Percentiles rank a stretch among this genome's conserved stretches.
Conservation (phyloP, 768 basidiomycete genomes). For the Agrocybe praecox region DNA sequence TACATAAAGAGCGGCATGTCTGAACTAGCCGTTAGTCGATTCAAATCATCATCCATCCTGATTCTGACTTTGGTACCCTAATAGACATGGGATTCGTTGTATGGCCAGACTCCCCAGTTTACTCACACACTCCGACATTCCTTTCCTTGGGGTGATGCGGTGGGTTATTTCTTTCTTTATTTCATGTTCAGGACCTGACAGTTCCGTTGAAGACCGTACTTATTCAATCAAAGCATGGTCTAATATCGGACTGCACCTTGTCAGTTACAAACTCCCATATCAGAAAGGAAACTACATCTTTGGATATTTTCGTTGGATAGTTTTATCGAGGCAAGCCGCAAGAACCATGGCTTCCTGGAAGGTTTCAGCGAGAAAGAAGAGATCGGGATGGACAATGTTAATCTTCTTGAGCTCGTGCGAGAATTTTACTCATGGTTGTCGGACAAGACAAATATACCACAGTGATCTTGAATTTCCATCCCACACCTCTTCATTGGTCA, state of each 20-base stretch:
- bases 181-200: background rate
- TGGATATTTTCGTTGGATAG: slow-evolving; percentile 8
- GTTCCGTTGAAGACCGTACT: slow-evolving; percentile 38
- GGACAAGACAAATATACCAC: background rate
- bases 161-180: slow-evolving; percentile 23
- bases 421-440: no score
- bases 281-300: slow-evolving; percentile 7
- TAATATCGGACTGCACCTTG: slow-evolving; percentile 54
- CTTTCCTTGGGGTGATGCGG: slow-evolving; percentile 58
- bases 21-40: slow-evolving; percentile 67
- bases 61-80: background rate
- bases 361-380: background rate
- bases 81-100: slow-evolving; percentile 92
- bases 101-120: slow-evolving; percentile 94
- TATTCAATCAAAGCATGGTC: slow-evolving; percentile 66
- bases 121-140: slow-evolving; percentile 51
- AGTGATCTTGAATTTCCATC: no score
- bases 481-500: no score
- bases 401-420: background rate
- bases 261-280: slow-evolving; percentile 20
- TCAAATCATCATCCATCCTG: background rate
- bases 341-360: slow-evolving; percentile 35
- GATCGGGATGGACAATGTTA: background rate
- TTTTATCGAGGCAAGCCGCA: slow-evolving; percentile 28
- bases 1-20: slow-evolving; percentile 71